These are phyloP conservation scores for Tulasnella sp. DNA, from an alignment of 768 basidiomycete species.

Conservation along the genomic window DNA sequence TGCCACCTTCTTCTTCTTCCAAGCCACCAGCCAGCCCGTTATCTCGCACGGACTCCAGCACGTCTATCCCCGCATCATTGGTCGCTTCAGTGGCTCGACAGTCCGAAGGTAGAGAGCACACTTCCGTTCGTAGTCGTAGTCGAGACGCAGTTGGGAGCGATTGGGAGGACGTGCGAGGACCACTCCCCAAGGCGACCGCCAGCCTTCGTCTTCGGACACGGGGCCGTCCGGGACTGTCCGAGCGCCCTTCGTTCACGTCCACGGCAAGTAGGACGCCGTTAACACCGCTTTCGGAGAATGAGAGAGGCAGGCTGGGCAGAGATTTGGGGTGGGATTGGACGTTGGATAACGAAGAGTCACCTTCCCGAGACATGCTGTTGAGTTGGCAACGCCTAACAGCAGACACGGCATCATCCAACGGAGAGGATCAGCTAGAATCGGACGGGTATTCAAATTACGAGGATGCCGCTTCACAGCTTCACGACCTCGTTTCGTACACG, in stretches of 20 bases:
- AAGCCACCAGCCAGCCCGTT: neutral
- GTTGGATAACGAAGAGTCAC: slow-evolving; percentile 5
- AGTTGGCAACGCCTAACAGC: neutral
- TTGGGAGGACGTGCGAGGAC: slow-evolving; percentile 1
- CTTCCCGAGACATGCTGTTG: slow-evolving; percentile 2
- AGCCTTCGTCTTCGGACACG: neutral
- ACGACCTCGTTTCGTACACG: neutral
- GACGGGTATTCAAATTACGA: slow-evolving; percentile 9
- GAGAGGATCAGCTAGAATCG: neutral
- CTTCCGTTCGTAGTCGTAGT: neutral
- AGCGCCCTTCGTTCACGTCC: slow-evolving; percentile 2
- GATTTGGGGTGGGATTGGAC: slow-evolving; percentile 22
- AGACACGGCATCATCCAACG: neutral
- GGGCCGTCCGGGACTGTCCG: neutral
- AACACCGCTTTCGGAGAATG: slow-evolving; percentile 1
- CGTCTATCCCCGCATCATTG: neutral
- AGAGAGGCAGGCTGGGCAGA: neutral
- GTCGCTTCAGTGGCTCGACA: neutral
- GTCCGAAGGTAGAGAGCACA: neutral
- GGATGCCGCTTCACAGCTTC: slow-evolving; percentile 12
- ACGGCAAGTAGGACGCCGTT: neutral
- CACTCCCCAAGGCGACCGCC: neutral
- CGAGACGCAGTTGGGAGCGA: neutral
- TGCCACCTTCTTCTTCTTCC: neutral
- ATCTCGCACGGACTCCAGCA: neutral